A percentile compares a stretch with the other conserved stretches of the same genome.
These are phyloP conservation scores for Acer negundo DNA, from an alignment of 345 rosid genomes.

Conservation along the genomic window DNA sequence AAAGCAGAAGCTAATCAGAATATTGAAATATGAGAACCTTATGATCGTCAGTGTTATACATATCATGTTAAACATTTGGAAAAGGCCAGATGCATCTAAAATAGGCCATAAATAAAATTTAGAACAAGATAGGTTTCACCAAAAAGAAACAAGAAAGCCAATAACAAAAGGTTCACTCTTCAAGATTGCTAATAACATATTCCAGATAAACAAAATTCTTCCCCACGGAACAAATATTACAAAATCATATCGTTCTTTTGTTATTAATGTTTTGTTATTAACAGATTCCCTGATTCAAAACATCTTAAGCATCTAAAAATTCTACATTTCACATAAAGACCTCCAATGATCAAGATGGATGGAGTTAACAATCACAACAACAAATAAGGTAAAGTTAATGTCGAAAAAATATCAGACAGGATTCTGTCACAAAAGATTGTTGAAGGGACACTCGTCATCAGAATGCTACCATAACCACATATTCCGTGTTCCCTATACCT, in stretches of 20 bases:
- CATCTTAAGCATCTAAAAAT: neutral
- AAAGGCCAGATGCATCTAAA: neutral
- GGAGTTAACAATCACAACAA: neutral
- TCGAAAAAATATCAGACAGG: constrained; percentile 6
- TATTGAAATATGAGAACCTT: neutral
- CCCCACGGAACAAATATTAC: neutral
- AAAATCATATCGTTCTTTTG: neutral
- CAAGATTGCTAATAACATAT: neutral
- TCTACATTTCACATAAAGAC: neutral
- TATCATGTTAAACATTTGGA: neutral
- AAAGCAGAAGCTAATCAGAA: constrained; percentile 19
- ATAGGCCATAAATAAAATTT: neutral
- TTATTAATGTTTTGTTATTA: neutral
- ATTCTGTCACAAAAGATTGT: neutral
- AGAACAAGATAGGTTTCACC: neutral
- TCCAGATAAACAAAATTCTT: neutral
- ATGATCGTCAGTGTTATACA: neutral
- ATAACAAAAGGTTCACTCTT: neutral
- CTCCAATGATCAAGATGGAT: neutral
- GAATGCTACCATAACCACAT: neutral
- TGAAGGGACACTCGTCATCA: neutral
- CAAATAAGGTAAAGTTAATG: neutral
- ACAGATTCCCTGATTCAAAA: neutral
- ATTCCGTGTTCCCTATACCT: neutral
- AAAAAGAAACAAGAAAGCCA: neutral